Conservation (phyloP, 306 rosid genomes). For the Inga laurina region DNA sequence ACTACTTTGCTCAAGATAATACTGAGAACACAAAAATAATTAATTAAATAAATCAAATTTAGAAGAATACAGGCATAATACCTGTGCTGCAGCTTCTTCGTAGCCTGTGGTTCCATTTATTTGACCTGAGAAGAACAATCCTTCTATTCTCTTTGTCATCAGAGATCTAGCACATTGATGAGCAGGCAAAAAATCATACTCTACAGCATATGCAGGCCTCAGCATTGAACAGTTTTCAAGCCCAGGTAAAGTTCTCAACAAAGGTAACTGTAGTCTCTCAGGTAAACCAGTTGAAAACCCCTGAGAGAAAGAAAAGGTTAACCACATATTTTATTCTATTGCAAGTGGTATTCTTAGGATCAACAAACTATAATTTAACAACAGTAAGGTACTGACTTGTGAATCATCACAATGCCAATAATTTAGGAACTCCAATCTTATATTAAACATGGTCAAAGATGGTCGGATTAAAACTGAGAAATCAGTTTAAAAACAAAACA, state of each 20-base stretch:
- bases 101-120: constrained; percentile 98
- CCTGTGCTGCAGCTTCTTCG: constrained; percentile 99
- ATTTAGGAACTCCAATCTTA: not conserved
- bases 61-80: constrained; percentile 37
- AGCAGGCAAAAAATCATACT: constrained; percentile 94
- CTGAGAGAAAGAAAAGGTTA: constrained; percentile 42
- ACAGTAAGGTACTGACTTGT: not conserved
- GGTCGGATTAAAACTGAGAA: not conserved
- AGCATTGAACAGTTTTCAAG: constrained; percentile 96
- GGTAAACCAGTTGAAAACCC: constrained; percentile 99
- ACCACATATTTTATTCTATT: constrained; percentile 17
- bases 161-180: constrained; percentile 89
- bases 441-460: not conserved
- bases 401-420: not conserved
- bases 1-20: not conserved
- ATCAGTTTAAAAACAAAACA: not conserved
- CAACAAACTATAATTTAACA: constrained; percentile 3
- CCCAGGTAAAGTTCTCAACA: constrained; percentile 96
- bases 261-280: constrained; percentile 86
- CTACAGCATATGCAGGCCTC: constrained; percentile 99
- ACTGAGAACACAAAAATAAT: not conserved
- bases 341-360: not conserved
- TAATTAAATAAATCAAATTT: not conserved
- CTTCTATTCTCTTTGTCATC: constrained; percentile 90
- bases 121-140: constrained; percentile 98